phyloP scores from a whole-genome alignment of 306 rosid genomes.

The Cucurbita moschata region DNA sequence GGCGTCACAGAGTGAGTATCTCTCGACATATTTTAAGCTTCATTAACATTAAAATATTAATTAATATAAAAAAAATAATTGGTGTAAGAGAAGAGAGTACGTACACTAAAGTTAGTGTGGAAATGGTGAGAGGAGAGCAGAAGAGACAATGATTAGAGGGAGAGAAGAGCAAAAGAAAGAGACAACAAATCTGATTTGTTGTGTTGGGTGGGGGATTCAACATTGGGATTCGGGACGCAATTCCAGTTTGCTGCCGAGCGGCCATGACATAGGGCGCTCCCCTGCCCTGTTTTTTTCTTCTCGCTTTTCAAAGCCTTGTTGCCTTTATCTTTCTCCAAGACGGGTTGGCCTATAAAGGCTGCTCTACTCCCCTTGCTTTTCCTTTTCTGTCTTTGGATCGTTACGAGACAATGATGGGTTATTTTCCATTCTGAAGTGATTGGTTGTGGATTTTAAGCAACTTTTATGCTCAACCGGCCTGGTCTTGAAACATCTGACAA shows the following conservation, averaged over 20 bases:
- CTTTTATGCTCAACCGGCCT: neutral
- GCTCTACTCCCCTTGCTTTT: neutral
- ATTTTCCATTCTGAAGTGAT: neutral
- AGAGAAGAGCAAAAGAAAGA: neutral
- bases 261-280: neutral
- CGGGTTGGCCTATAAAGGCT: conserved; percentile 23
- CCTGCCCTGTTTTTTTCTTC: neutral
- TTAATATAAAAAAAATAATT: no score
- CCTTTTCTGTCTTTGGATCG: neutral
- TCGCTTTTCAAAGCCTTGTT: conserved; percentile 20
- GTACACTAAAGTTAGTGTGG: no score
- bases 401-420: neutral
- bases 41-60: no score
- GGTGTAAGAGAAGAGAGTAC: no score
- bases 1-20: no score
- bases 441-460: no score
- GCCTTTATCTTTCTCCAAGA: conserved; percentile 18
- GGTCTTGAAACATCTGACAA: neutral
- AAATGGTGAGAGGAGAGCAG: no score
- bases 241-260: neutral
- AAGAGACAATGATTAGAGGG: neutral
- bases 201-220: neutral
- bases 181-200: neutral
- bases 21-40: no score
- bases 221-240: neutral